These are phyloP conservation scores for Calocera cornea DNA, from an alignment of 768 basidiomycete genomes.

Conservation along the genomic window DNA sequence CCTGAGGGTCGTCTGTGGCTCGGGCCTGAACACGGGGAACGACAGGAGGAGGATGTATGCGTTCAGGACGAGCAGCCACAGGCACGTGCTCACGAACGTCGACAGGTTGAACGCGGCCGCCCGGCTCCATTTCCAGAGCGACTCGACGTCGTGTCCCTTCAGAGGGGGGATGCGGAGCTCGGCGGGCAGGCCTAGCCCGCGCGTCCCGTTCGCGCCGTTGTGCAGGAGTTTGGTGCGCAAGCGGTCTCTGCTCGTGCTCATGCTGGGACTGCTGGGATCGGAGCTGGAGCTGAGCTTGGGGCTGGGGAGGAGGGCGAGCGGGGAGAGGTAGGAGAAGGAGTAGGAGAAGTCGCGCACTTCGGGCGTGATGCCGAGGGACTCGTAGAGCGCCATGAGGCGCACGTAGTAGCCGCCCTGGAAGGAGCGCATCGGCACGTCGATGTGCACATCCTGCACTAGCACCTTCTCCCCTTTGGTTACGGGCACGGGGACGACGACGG, in stretches of 20 bases:
- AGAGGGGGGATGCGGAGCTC: slow-evolving; percentile 13
- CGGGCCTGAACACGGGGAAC: slow-evolving; percentile 31
- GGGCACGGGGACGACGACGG: slow-evolving; percentile 32
- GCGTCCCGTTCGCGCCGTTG: slow-evolving; percentile 44
- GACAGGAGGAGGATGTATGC: slow-evolving; percentile 32
- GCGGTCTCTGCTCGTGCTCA: background rate
- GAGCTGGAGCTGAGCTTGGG: no score
- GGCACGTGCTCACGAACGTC: slow-evolving; percentile 24
- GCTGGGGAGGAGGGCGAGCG: background rate
- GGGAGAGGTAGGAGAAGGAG: slow-evolving; percentile 45
- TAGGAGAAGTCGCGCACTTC: slow-evolving; percentile 48
- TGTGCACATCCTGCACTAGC: slow-evolving; percentile 27
- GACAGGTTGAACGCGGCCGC: slow-evolving; percentile 32
- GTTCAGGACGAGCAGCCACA: slow-evolving; percentile 35
- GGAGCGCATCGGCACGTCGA: slow-evolving; percentile 71
- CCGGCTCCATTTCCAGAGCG: slow-evolving; percentile 20
- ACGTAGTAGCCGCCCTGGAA: slow-evolving; percentile 75
- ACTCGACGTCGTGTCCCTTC: slow-evolving; percentile 14
- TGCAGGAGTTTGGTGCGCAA: slow-evolving; percentile 47
- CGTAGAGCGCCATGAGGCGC: slow-evolving; percentile 53
- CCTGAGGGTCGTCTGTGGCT: slow-evolving; percentile 28
- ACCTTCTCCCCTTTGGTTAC: slow-evolving; percentile 27
- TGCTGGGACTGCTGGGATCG: no score
- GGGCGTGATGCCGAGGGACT: slow-evolving; percentile 44
- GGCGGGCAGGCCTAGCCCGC: slow-evolving; percentile 41